These are phyloP conservation scores for Suaeda aralocaspica DNA, from an alignment of 148 eudicot species.

Conservation along the genomic window DNA sequence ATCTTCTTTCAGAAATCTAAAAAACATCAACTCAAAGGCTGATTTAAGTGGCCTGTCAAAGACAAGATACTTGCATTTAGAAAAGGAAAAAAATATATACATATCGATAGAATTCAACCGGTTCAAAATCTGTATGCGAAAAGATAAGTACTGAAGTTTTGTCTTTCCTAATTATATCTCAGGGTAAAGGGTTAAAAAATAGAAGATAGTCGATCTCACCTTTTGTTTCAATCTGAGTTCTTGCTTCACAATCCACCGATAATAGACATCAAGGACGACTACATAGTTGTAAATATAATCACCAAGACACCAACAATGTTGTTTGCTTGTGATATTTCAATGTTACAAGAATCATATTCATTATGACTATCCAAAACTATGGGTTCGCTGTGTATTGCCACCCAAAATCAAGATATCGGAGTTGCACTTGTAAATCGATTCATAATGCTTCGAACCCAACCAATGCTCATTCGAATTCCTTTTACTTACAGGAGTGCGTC, in stretches of 20 bases:
- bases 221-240: conserved; percentile 64
- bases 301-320: conserved; percentile 64
- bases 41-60: conserved; percentile 74
- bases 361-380: no score
- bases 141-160: conserved; percentile 33
- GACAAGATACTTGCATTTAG: conserved; percentile 51
- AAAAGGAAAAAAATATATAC: conserved; percentile 37
- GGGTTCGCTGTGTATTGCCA: no score
- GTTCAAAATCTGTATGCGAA: conserved; percentile 73
- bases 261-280: conserved; percentile 88
- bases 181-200: no score
- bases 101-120: conserved; percentile 92
- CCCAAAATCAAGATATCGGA: no score
- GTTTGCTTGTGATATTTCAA: conserved; percentile 61
- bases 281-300: conserved; percentile 69
- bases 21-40: conserved; percentile 92
- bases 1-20: conserved; percentile 65
- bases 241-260: conserved; percentile 83
- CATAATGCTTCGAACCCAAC: no score
- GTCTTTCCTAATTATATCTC: no score
- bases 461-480: no score
- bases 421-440: no score
- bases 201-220: conserved; percentile 38
- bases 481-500: no score
- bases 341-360: conserved; percentile 50